These are phyloP conservation scores for Farysia itapuensis DNA, from an alignment of 1,284 basidiomycete genomes.

Conservation along the genomic window DNA sequence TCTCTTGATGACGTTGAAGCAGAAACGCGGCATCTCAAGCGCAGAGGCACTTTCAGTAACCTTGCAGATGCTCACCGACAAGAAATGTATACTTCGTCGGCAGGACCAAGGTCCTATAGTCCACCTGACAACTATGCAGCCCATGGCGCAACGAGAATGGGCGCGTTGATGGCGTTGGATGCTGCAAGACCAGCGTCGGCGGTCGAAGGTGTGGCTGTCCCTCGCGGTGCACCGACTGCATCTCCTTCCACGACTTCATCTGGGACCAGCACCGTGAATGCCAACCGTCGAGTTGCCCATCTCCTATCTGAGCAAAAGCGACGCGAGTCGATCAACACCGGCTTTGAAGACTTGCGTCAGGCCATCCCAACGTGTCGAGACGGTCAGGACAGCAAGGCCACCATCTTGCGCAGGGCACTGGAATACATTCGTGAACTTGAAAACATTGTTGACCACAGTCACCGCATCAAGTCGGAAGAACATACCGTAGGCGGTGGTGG, in stretches of 20 bases:
- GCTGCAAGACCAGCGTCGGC: slow-evolving; percentile 20
- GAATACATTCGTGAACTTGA: slow-evolving; percentile 40
- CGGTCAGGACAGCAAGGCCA: slow-evolving; percentile 42
- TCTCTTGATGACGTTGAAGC: neutral
- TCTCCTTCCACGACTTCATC: neutral
- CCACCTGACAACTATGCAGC: no score
- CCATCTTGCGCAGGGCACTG: slow-evolving; percentile 36
- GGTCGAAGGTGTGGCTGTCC: slow-evolving; percentile 7
- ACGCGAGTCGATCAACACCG: slow-evolving; percentile 43
- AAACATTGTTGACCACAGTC: slow-evolving; percentile 24
- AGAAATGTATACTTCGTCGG: no score
- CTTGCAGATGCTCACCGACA: no score
- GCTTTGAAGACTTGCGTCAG: slow-evolving; percentile 39
- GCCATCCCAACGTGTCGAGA: slow-evolving; percentile 35
- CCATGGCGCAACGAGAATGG: no score
- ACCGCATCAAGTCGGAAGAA: slow-evolving; percentile 9
- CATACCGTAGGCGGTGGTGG: slow-evolving; percentile 1
- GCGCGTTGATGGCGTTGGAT: no score
- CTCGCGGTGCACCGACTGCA: neutral
- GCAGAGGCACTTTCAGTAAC: slow-evolving; percentile 9
- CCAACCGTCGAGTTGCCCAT: slow-evolving; percentile 33
- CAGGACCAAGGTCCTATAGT: no score
- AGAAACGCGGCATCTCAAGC: neutral
- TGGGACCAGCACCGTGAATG: slow-evolving; percentile 15
- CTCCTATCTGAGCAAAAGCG: slow-evolving; percentile 36